These are phyloP conservation scores for Isatis lusitanica DNA, from an alignment of 441 rosid species.

Conservation along the genomic window DNA sequence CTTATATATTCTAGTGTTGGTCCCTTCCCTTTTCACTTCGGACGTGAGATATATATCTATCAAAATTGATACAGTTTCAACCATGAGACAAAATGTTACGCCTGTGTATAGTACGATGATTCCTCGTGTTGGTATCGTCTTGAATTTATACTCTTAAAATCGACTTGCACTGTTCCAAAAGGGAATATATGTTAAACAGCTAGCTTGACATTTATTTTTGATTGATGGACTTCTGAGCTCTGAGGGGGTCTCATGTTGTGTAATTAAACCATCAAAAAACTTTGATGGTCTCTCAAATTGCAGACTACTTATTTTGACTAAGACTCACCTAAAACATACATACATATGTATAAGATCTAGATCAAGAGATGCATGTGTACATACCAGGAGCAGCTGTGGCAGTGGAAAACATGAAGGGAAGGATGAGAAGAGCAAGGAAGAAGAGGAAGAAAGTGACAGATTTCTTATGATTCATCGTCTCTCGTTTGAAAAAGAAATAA, in stretches of 20 bases:
- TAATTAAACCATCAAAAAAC: not conserved
- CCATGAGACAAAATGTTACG: not conserved
- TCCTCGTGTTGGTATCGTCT: not conserved
- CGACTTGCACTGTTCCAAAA: not conserved
- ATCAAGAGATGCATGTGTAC: constrained; percentile 1
- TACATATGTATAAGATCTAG: not conserved
- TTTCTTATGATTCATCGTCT: not conserved
- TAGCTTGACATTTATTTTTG: not conserved
- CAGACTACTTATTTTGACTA: no score
- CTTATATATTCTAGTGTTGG: not conserved
- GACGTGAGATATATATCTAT: not conserved
- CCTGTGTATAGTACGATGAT: not conserved
- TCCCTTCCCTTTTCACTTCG: not conserved
- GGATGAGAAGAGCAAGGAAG: not conserved
- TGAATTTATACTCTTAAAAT: not conserved
- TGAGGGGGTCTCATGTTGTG: not conserved
- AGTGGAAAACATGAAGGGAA: constrained; percentile 8
- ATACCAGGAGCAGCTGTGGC: constrained; percentile 11
- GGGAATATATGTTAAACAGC: not conserved
- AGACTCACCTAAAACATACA: not conserved
- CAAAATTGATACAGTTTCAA: not conserved
- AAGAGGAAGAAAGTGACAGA: not conserved
- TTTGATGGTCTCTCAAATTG: not conserved
- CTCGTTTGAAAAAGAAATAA: not conserved
- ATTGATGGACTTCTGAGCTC: not conserved